Evolutionary conservation across 441 rosid genomes (phyloP).

Genomic region (Adansonia gregorii): DNA sequence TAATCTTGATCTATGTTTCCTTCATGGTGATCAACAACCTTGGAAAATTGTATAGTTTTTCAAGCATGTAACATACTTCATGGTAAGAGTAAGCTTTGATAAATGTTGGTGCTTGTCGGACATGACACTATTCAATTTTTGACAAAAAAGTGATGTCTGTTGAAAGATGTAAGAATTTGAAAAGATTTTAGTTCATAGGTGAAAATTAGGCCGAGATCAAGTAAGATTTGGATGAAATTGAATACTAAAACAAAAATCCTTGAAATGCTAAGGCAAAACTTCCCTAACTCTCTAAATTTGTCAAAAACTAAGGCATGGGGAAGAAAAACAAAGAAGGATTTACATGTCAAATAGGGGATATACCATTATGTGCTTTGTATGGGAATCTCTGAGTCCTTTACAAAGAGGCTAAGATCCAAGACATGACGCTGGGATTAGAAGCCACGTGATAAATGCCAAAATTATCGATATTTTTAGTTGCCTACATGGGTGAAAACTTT

Average conservation of each 20-base stretch:
- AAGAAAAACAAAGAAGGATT: background rate
- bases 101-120: background rate
- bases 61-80: background rate
- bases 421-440: conserved; percentile 68
- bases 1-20: too few species aligned
- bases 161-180: background rate
- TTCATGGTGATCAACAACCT: too few species aligned
- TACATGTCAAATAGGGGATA: too few species aligned
- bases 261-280: conserved; percentile 19
- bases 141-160: background rate
- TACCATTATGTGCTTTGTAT: too few species aligned
- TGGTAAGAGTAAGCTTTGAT: background rate
- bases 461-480: conserved; percentile 69
- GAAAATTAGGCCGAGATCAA: background rate
- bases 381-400: conserved; percentile 27
- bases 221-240: background rate
- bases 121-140: background rate
- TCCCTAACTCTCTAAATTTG: conserved; percentile 16
- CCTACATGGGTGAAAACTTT: conserved; percentile 42
- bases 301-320: conserved; percentile 15
- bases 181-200: background rate
- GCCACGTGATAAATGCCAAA: conserved; percentile 80
- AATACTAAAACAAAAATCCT: conserved; percentile 9
- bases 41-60: background rate
- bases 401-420: conserved; percentile 84